A percentile compares a stretch with the other conserved stretches of the same genome.
These are phyloP conservation scores for Geotrichum europaeum DNA, from an alignment of 1,139 yeast species.

Conservation along the genomic window DNA sequence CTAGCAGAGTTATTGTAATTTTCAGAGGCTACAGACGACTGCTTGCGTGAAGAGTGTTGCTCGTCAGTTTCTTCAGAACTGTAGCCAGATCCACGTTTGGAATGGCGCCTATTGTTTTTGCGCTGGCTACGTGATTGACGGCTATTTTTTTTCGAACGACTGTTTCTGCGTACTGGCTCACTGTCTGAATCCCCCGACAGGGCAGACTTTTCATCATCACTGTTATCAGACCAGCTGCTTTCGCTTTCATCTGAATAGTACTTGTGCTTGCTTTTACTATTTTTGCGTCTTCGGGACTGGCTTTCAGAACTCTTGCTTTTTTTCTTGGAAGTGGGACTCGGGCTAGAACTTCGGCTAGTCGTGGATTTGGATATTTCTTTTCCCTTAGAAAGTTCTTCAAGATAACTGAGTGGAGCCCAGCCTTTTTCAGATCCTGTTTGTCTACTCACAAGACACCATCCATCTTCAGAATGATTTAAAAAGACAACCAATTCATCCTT, in stretches of 20 bases:
- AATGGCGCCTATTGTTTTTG: not conserved
- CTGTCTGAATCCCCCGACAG: not conserved
- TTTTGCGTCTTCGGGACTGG: not conserved
- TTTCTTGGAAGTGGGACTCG: not conserved
- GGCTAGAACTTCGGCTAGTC: not conserved
- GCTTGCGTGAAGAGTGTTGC: not conserved
- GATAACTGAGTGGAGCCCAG: conserved; percentile 38
- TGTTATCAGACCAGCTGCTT: not conserved
- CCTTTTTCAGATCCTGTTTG: conserved; percentile 76
- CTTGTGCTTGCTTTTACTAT: not conserved
- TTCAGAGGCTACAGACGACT: not conserved
- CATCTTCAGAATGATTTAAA: conserved; percentile 61
- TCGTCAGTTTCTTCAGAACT: not conserved
- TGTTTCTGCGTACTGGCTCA: not conserved
- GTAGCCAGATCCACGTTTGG: not conserved
- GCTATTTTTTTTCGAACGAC: not conserved
- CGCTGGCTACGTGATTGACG: not conserved
- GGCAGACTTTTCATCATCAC: not conserved
- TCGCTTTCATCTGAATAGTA: not conserved
- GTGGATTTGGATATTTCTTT: not conserved
- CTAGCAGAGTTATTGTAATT: not conserved
- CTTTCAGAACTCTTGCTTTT: not conserved
- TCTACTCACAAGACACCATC: conserved; percentile 85
- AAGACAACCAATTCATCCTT: conserved; percentile 72
- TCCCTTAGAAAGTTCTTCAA: conserved; percentile 39